Evolutionary conservation across 257 asterid genomes (phyloP), one percentile per base, ranked within the genome.

Genomic region (Parsonsia alboflavescens): DNA sequence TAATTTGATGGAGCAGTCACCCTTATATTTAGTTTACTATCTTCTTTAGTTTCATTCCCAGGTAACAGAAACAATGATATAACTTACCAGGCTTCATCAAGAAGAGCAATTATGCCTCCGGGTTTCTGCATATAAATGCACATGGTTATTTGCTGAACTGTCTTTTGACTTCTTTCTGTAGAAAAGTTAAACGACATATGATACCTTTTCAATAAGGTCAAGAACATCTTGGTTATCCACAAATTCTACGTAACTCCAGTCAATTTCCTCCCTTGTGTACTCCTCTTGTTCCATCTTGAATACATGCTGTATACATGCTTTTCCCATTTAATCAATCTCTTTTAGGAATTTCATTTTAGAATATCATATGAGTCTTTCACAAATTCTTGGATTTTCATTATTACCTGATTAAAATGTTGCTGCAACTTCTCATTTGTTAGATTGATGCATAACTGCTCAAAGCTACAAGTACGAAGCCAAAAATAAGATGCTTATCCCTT

Each of bases 261-360:
- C 77, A 70, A 93, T 93, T 84, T 91, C 97, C 84, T 91, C 98
- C 80, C 86, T 89, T 2, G 96, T 89, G 71, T 93, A 93, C 74
- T 93, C 98, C 69, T 91, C 98, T 85, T 93, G 98, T 81, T 91
- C 98, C 98, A 94, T 94, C 88, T 92, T 94, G 88, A 94, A 94
- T 49, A 94, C 97, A 67, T 94, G 97, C 98, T 93, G 95, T 73
- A 64, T 46, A 53, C 68, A 59, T 77, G 73, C 57, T 59, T 74
- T 48, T 68, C 66, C 75, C 58, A 39, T 71, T 81, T 73, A 73
- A 80, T 74, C 54, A 73, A 80, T 74, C 54, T 57, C 30, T 49
- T 54, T 16, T 56, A 48, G 42, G 15, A 10, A 41, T 72, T 52
- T 45, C 45, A 42, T 41, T 19, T 50, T 58, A n/a, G 44, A 41